These are phyloP conservation scores for Nitzschia palea DNA, from an alignment of 108 stramenopile species.

Conservation along the genomic window DNA sequence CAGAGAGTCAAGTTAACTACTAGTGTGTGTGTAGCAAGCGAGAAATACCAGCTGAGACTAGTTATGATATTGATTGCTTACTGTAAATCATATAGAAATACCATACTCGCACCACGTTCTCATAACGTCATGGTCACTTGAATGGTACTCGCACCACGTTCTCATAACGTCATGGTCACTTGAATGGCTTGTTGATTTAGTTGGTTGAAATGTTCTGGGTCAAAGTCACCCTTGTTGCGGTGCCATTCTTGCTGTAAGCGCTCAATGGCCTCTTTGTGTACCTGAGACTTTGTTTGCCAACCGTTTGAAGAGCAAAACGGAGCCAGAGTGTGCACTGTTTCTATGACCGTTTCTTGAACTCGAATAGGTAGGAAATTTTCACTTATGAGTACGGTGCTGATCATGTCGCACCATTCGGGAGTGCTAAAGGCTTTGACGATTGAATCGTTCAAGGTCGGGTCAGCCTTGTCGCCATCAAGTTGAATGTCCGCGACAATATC, in stretches of 20 bases:
- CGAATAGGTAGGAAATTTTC: slow-evolving; percentile 17
- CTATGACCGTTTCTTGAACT: slow-evolving; percentile 45
- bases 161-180: too few relatives aligned
- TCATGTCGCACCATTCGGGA: slow-evolving; percentile 48
- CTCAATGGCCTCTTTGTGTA: not conserved
- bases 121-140: too few relatives aligned
- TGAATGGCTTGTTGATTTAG: not conserved
- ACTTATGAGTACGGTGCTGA: slow-evolving; percentile 23
- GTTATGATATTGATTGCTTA: too few relatives aligned
- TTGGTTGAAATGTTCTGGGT: slow-evolving; percentile 3
- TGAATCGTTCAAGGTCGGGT: slow-evolving; percentile 4
- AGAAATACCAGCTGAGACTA: too few relatives aligned
- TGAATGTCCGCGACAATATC: slow-evolving; percentile 62
- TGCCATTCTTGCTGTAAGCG: slow-evolving; percentile 9
- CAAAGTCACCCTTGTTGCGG: not conserved
- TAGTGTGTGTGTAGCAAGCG: too few relatives aligned
- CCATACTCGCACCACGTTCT: too few relatives aligned
- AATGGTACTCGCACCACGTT: too few relatives aligned
- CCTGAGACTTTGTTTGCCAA: slow-evolving; percentile 8
- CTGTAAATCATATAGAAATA: too few relatives aligned
- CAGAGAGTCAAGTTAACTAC: too few relatives aligned
- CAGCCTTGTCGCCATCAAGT: slow-evolving; percentile 26
- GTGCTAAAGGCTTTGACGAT: slow-evolving; percentile 49
- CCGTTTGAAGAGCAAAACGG: slow-evolving; percentile 35
- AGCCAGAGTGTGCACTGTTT: slow-evolving; percentile 43